Evolutionary conservation across 2,329 filamentous ascomycete species (phyloP), one percentile per base, ranked within the genome.

Genomic region (Fusarium sp.): DNA sequence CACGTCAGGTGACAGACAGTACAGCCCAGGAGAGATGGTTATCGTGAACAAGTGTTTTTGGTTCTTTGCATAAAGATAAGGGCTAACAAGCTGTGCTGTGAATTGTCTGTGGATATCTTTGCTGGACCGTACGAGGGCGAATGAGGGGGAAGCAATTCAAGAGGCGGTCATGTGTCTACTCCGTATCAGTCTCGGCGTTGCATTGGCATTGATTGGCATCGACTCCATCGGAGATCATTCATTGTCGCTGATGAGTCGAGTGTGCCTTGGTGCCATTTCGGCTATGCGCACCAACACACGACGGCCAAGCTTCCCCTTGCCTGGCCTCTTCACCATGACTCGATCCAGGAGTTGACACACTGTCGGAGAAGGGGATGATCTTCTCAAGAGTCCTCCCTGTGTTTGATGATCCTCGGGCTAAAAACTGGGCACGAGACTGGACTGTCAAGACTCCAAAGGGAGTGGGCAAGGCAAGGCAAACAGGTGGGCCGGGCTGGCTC

Each of bases 81-180:
- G 35, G 35, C 25, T n/a, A 27, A 7, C 15, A 35, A 14, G 20
- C 54, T 22, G 33, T 25, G 43, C 22, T 17, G 14, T 47, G 56
- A 30, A 50, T 30, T 50, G 11, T 20, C 22, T 30, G 57, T 30
- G 35, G 57, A 32, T 60, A 60, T 32, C 17, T 40, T 32, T 43
- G 57, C 22, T 27, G 25, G 33, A 2, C 25, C 17, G 32, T n/a
- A 27, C 25, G 27, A 27, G 25, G n/a, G 22, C 37, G 57, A 60
- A 60, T 60, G 57, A 32, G 57, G 35, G 22, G 38, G 57, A 20
- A 43, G 57, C 37, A 60, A 58, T 58, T 58, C 57, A 43, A 43
- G 57, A 38, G 7, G 37, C 9, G 22, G 35, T 58, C 56, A 58
- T 37, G 32, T 43, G 37, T 38, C 22, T 27, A 8, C 33, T 38